Evolutionary conservation across 148 eudicot genomes (phyloP).

Genomic region (Drosera capensis): DNA sequence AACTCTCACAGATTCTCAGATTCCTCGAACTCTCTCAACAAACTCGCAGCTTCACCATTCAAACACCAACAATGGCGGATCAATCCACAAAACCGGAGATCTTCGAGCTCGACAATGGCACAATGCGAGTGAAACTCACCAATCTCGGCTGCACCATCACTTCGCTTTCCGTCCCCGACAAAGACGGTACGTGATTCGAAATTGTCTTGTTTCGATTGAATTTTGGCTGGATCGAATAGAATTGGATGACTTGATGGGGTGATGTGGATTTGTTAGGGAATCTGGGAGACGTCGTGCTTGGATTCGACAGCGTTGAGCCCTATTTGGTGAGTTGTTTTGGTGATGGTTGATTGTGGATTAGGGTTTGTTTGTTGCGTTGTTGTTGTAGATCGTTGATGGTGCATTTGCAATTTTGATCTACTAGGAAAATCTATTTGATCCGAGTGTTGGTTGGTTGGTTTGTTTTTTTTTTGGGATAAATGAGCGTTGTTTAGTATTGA

Average conservation of each 20-base stretch:
- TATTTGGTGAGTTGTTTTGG: slow-evolving; percentile 37
- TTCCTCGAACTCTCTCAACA: not conserved
- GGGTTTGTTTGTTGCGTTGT: not conserved
- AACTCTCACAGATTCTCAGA: too few species aligned
- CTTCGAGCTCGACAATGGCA: slow-evolving; percentile 81
- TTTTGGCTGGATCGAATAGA: not conserved
- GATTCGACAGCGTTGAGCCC: slow-evolving; percentile 86
- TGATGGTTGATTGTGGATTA: not conserved
- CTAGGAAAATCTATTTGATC: too few species aligned
- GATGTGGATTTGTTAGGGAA: slow-evolving; percentile 41
- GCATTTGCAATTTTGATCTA: too few species aligned
- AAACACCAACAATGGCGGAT: slow-evolving; percentile 24
- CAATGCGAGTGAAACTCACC: slow-evolving; percentile 51
- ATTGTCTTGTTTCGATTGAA: too few species aligned
- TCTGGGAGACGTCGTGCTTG: slow-evolving; percentile 90
- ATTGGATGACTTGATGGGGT: slow-evolving; percentile 7
- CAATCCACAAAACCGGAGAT: slow-evolving; percentile 36
- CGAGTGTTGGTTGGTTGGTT: too few species aligned
- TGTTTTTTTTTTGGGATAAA: too few species aligned
- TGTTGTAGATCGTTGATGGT: too few species aligned
- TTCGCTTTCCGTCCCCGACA: slow-evolving; percentile 65
- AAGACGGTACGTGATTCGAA: slow-evolving; percentile 28
- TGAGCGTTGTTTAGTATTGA: too few species aligned
- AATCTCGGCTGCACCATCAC: slow-evolving; percentile 88
- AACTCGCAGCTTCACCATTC: not conserved